Conservation (phyloP, 140 eudicot genomes). For the Flaveria floridana region DNA sequence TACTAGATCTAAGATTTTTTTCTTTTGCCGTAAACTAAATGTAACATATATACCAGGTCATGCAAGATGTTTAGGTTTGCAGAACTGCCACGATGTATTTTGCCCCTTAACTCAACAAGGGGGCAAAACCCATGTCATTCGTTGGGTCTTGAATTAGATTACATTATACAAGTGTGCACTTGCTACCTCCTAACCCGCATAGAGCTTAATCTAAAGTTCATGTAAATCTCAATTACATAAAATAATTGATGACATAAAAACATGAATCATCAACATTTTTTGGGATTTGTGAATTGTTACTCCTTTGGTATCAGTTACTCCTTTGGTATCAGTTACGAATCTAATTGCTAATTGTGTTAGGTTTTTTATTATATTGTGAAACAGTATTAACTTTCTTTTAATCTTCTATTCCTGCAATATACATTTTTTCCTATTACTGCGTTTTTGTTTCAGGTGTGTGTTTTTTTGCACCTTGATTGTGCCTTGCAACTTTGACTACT, state of each 20-base stretch:
- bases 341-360: neutral
- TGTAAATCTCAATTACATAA: neutral
- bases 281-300: neutral
- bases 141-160: neutral
- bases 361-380: neutral
- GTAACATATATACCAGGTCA: neutral
- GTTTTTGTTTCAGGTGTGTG: neutral
- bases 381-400: neutral
- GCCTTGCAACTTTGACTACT: neutral
- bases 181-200: neutral
- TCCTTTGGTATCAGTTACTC: neutral
- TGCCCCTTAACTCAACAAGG: neutral
- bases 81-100: neutral
- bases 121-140: neutral
- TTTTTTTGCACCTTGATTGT: neutral
- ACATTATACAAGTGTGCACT: neutral
- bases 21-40: neutral
- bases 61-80: neutral
- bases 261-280: neutral
- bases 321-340: neutral
- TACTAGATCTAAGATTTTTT: neutral
- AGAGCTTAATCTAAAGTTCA: neutral
- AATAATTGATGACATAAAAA: neutral
- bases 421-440: neutral
- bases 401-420: neutral